Evolutionary conservation across 2,329 filamentous ascomycete species (phyloP).

Genomic region (Aureobasidium sp.): DNA sequence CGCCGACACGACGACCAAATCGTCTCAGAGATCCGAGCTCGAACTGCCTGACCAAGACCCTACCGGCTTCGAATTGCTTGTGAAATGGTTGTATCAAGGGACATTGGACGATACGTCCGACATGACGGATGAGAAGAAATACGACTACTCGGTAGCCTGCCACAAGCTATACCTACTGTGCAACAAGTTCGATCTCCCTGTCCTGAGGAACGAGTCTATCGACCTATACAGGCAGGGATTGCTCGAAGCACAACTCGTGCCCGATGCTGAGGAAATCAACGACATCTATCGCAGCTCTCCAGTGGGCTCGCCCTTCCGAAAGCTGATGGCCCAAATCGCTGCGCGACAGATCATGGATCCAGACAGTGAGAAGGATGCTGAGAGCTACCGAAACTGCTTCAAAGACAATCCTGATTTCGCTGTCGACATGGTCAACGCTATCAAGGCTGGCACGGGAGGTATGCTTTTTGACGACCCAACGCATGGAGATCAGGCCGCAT

Average conservation of each 20-base stretch:
- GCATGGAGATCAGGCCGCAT: conserved; percentile 38
- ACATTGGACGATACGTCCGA: conserved; percentile 44
- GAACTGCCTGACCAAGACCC: conserved; percentile 46
- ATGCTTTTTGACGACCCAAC: conserved; percentile 49
- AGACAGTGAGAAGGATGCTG: conserved; percentile 42
- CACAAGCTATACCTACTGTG: conserved; percentile 49
- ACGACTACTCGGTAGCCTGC: conserved; percentile 48
- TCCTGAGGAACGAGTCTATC: conserved; percentile 48
- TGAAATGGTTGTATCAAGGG: conserved; percentile 52
- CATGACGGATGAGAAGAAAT: conserved; percentile 43
- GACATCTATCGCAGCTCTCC: conserved; percentile 46
- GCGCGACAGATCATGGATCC: conserved; percentile 53
- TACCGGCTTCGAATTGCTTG: conserved; percentile 46
- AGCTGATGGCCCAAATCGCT: conserved; percentile 47
- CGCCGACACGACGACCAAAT: conserved; percentile 30
- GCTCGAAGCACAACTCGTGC: conserved; percentile 44
- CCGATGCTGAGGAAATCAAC: conserved; percentile 49
- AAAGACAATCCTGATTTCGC: conserved; percentile 45
- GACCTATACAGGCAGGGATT: conserved; percentile 48
- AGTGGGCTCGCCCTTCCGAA: conserved; percentile 41
- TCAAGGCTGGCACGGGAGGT: conserved; percentile 43
- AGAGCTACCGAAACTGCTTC: conserved; percentile 46
- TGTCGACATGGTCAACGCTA: conserved; percentile 47
- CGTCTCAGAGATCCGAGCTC: conserved; percentile 33
- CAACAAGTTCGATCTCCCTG: conserved; percentile 44